Conservation (phyloP, 495 filamentous ascomycete species). For the Aspergillus indologenus region DNA sequence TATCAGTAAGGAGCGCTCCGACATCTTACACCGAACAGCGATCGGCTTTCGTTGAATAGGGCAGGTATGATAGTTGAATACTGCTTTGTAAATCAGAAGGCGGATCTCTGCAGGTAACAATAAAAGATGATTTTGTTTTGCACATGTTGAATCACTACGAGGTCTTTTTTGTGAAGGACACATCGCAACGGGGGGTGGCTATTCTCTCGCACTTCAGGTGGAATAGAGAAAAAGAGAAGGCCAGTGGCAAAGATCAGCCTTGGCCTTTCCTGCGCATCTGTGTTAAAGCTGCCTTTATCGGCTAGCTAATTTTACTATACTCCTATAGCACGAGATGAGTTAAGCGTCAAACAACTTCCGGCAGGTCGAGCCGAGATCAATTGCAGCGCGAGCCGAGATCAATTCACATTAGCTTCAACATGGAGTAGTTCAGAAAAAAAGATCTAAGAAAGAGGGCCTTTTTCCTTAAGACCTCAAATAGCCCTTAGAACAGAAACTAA, state of each 20-base stretch:
- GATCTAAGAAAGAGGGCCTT: neutral
- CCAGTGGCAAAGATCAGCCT: neutral
- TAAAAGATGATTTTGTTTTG: neutral
- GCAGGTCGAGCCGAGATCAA: neutral
- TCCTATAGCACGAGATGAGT: neutral
- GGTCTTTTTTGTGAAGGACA: neutral
- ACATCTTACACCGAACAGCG: neutral
- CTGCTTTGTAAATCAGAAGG: neutral
- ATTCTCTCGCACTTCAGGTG: neutral
- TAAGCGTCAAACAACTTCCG: neutral
- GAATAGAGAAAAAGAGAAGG: neutral
- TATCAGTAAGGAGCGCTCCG: neutral
- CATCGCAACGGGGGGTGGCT: neutral
- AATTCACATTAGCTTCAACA: neutral
- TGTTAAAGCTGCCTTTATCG: neutral
- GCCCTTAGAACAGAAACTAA: neutral
- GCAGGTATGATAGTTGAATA: neutral
- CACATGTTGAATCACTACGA: neutral
- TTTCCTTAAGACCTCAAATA: neutral
- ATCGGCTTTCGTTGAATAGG: neutral
- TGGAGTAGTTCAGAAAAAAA: neutral
- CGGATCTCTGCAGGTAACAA: constrained; percentile 1
- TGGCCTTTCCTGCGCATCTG: neutral
- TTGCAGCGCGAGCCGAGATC: neutral
- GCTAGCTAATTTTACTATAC: neutral